These are phyloP conservation scores for Kickxella alabastrina DNA, from an alignment of 192 early-diverging fungal species.

Conservation along the genomic window DNA sequence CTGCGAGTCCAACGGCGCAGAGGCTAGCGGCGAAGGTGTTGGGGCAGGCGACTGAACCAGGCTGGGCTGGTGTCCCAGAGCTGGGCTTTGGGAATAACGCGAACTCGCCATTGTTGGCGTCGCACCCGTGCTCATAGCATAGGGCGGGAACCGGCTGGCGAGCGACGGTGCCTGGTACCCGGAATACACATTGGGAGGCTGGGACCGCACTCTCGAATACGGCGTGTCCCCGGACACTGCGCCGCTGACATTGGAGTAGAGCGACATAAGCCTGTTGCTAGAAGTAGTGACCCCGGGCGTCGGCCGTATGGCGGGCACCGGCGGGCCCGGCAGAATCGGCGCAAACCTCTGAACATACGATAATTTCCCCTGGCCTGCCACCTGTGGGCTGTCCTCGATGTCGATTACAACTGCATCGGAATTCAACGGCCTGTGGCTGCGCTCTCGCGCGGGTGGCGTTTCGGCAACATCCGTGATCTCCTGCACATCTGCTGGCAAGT, in stretches of 20 bases:
- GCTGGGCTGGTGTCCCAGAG: too few species aligned
- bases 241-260: slow-evolving; percentile 2
- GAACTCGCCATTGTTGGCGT: too few species aligned
- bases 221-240: not conserved
- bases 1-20: not conserved
- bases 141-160: not conserved
- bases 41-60: not conserved
- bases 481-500: not conserved
- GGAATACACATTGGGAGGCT: not conserved
- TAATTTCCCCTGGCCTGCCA: not conserved
- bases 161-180: not conserved
- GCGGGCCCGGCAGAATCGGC: too few species aligned
- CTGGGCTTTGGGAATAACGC: too few species aligned
- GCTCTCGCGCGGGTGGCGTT: not conserved
- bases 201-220: not conserved
- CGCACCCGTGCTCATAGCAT: not conserved
- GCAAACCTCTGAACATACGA: too few species aligned
- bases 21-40: not conserved
- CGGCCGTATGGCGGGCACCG: too few species aligned
- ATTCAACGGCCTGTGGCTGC: too few species aligned
- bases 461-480: not conserved
- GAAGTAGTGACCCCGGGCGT: too few species aligned
- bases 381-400: not conserved
- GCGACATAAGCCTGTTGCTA: not conserved
- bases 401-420: not conserved